These are phyloP conservation scores for Gypsophila paniculata DNA, from an alignment of 179 eudicot species.

Conservation along the genomic window DNA sequence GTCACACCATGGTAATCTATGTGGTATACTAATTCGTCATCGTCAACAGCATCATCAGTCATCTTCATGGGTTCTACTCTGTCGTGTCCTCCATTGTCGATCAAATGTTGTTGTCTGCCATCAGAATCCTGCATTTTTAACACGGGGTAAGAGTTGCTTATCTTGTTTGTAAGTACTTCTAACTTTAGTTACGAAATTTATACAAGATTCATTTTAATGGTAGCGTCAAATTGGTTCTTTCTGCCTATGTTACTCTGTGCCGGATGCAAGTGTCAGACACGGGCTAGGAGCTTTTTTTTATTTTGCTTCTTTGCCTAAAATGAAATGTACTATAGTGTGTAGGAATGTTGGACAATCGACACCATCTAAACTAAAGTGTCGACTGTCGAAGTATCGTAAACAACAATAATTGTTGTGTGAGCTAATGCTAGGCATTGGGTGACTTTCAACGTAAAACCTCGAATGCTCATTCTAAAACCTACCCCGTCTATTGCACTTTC, in stretches of 20 bases:
- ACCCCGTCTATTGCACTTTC: background rate
- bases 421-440: background rate
- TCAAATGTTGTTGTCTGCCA: conserved; percentile 18
- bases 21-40: conserved; percentile 40
- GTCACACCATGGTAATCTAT: conserved; percentile 57
- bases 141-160: background rate
- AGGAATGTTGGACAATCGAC: background rate
- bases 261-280: background rate
- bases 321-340: background rate
- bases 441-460: background rate
- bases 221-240: background rate
- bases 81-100: background rate
- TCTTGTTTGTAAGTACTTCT: conserved; percentile 4
- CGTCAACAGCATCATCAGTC: conserved; percentile 15
- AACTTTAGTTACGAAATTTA: background rate
- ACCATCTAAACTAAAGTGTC: background rate
- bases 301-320: background rate
- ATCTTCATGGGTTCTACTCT: conserved; percentile 10
- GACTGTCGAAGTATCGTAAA: background rate
- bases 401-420: too few species aligned
- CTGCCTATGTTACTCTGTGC: background rate
- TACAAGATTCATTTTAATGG: background rate
- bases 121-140: conserved; percentile 17
- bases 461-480: background rate
- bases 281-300: background rate